Conservation (phyloP, 2,329 filamentous ascomycete species). For the Bipolaris victoriae region DNA sequence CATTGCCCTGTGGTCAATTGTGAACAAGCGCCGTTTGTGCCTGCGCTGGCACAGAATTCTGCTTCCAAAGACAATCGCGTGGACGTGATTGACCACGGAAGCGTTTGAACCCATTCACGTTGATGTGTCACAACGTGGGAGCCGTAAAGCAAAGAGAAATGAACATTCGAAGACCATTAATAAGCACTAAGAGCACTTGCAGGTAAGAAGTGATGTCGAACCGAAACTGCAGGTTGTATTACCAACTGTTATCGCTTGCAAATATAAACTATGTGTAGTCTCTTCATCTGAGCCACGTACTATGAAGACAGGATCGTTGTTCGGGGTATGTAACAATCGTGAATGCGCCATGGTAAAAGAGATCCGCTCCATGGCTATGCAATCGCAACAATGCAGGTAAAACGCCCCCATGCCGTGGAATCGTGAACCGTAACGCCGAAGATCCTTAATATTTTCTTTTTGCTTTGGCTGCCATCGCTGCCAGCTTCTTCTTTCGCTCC, state of each 20-base stretch:
- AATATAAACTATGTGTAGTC: slow-evolving; percentile 28
- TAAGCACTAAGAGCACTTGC: neutral
- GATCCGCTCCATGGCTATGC: slow-evolving; percentile 43
- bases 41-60: slow-evolving; percentile 11
- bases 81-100: neutral
- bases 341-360: slow-evolving; percentile 29
- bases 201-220: slow-evolving; percentile 5
- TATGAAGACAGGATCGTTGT: slow-evolving; percentile 27
- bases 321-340: slow-evolving; percentile 24
- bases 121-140: neutral
- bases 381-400: slow-evolving; percentile 32
- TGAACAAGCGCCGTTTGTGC: slow-evolving; percentile 22
- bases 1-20: slow-evolving; percentile 4
- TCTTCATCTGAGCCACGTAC: slow-evolving; percentile 21
- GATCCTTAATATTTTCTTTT: slow-evolving; percentile 39
- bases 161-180: neutral
- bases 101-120: neutral
- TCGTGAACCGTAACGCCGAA: slow-evolving; percentile 36
- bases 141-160: neutral
- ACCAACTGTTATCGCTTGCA: slow-evolving; percentile 7
- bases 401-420: slow-evolving; percentile 37
- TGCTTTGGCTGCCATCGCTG: slow-evolving; percentile 37
- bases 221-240: slow-evolving; percentile 9
- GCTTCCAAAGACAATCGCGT: slow-evolving; percentile 3
- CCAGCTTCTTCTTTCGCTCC: slow-evolving; percentile 44